These are phyloP conservation scores for Zalaria obscura DNA, from an alignment of 2,329 filamentous ascomycete species.

Conservation along the genomic window DNA sequence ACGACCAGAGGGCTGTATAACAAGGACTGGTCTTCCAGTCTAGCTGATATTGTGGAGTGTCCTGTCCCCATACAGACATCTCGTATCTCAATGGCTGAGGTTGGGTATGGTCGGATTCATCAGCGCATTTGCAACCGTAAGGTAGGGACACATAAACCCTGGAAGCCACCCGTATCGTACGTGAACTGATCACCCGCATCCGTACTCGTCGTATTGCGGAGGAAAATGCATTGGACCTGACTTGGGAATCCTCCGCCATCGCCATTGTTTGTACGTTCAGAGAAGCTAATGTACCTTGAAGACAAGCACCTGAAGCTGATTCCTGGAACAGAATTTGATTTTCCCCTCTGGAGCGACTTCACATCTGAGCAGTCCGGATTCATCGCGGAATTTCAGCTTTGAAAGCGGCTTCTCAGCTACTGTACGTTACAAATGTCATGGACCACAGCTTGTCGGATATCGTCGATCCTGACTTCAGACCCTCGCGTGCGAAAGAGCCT, in stretches of 20 bases:
- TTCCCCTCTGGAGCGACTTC: slow-evolving; percentile 14
- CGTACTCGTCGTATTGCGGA: slow-evolving; percentile 60
- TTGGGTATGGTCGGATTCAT: too few species aligned
- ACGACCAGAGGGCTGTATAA: too few species aligned
- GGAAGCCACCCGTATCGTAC: slow-evolving; percentile 59
- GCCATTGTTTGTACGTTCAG: too few species aligned
- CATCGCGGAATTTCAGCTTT: slow-evolving; percentile 12
- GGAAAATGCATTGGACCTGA: slow-evolving; percentile 63
- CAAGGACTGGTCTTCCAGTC: too few species aligned
- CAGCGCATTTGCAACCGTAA: too few species aligned
- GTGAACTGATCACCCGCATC: slow-evolving; percentile 55
- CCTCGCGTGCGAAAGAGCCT: slow-evolving; percentile 64
- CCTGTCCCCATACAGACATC: not conserved
- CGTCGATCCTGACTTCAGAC: slow-evolving; percentile 52
- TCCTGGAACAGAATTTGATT: slow-evolving; percentile 6
- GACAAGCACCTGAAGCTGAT: too few species aligned
- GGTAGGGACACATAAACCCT: slow-evolving; percentile 22
- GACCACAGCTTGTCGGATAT: slow-evolving; percentile 50
- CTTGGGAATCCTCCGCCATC: slow-evolving; percentile 34
- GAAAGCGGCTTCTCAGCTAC: slow-evolving; percentile 43
- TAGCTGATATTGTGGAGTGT: slow-evolving; percentile 18
- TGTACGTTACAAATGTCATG: slow-evolving; percentile 50
- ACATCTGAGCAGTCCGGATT: slow-evolving; percentile 42
- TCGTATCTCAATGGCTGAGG: too few species aligned
- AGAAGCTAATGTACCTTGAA: too few species aligned